Percentiles rank a stretch among this genome's conserved stretches.
These are phyloP conservation scores for Lippia alba DNA, from an alignment of 305 asterid genomes.

Conservation along the genomic window DNA sequence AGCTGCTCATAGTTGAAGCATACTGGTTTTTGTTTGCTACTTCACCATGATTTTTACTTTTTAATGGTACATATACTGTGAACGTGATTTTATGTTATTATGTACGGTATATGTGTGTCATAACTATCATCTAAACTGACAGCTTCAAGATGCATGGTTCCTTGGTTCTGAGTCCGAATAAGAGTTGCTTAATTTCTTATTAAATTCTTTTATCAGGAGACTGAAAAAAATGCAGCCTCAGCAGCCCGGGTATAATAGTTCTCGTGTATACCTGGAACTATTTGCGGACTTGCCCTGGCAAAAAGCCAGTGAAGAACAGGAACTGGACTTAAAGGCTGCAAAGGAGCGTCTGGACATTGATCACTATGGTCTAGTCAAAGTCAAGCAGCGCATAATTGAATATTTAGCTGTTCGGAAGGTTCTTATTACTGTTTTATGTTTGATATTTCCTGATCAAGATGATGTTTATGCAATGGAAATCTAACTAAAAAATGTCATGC, in stretches of 20 bases:
- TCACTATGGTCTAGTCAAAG: slow-evolving; percentile 92
- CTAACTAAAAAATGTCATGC: slow-evolving; percentile 44
- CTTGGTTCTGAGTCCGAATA: slow-evolving; percentile 26
- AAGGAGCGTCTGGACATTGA: slow-evolving; percentile 90
- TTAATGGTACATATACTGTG: neutral
- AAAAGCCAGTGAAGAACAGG: slow-evolving; percentile 82
- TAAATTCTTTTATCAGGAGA: slow-evolving; percentile 68
- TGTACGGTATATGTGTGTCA: slow-evolving; percentile 23
- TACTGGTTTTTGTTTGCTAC: slow-evolving; percentile 12
- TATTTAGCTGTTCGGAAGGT: slow-evolving; percentile 99
- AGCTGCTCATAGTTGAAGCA: slow-evolving; percentile 27
- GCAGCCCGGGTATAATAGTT: slow-evolving; percentile 97
- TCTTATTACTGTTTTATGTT: slow-evolving; percentile 22
- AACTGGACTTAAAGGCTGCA: slow-evolving; percentile 87
- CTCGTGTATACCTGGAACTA: slow-evolving; percentile 94
- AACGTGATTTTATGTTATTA: slow-evolving; percentile 5
- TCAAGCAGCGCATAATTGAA: slow-evolving; percentile 97
- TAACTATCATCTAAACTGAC: slow-evolving; percentile 11
- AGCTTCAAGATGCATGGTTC: slow-evolving; percentile 24
- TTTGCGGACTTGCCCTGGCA: slow-evolving; percentile 99
- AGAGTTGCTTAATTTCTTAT: slow-evolving; percentile 32
- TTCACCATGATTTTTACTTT: slow-evolving; percentile 4
- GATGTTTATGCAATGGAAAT: slow-evolving; percentile 24
- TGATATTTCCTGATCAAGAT: slow-evolving; percentile 32
- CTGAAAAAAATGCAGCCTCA: slow-evolving; percentile 99